Evolutionary conservation across 352 stramenopile genomes (phyloP), one percentile per base, ranked within the genome.

Genomic region (Globisporangium middletonii): DNA sequence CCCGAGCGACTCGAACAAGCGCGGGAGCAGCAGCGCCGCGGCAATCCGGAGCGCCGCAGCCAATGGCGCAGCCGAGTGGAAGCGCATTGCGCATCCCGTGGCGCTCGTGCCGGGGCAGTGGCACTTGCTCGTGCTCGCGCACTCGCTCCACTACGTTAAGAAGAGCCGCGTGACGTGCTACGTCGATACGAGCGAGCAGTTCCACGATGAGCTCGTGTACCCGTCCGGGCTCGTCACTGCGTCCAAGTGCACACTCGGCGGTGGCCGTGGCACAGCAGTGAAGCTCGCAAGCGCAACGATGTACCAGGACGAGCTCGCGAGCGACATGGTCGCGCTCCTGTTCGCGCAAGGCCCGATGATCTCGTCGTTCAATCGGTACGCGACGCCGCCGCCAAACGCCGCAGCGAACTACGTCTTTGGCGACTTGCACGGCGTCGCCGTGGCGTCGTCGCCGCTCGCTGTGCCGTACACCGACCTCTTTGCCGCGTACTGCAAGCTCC

Each of bases 101-200:
- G 49, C 68, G 9, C 6, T 75, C 37, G 48, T 63, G 50, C 60
- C 65, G 16, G 69, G 68, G 3, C 47, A 75, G 50, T 94, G 85
- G 85, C 85, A 94, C 57, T 50, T 93, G 13, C 46, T 94, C 1
- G 75, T 91, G 16, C 62, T 94, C 26, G 73, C 76, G 1, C 85
- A 94, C 55, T 90, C 79, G 30, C 65, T 91, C 33, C 85, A 92
- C 33, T 94, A 94, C 62, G 76, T 94, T 19, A 90, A 88, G 55
- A 92, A 92, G 64, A 94, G 85, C 55, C 82, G 83, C 60, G 79
- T 94, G 33, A 80, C 79, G 44, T 92, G 82, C 55, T 78, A 77
- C 52, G 64, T 94, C 12, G 79, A 93, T 30, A 73, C 57, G 7
- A 72, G 73, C 26, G 59, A 69, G 12, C 80, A 89, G 52, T 91